phyloP scores from a whole-genome alignment of 768 basidiomycete species.

The Boletus coccyginus region DNA sequence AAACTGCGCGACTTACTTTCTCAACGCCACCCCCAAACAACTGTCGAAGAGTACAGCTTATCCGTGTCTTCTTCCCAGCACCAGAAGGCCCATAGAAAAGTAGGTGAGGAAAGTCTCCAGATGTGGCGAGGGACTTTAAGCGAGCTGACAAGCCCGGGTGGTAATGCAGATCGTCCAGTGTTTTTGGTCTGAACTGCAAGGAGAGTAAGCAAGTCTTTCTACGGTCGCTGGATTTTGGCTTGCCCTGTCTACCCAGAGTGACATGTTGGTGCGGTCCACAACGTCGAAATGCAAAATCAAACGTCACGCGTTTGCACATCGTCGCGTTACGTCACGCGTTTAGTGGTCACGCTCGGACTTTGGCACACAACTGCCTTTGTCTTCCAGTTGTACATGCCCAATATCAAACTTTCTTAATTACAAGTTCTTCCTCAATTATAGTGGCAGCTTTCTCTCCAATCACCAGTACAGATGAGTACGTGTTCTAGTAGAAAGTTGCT shows the following conservation, averaged over 20 bases:
- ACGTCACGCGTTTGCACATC: slow-evolving; percentile 1
- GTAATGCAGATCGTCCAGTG: slow-evolving; percentile 85
- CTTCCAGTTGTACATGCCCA: not conserved
- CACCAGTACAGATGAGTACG: slow-evolving; percentile 22
- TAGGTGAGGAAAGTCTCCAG: slow-evolving; percentile 96
- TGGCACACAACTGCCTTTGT: not conserved
- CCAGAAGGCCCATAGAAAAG: slow-evolving; percentile 97
- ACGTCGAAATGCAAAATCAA: not conserved
- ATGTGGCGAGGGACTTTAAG: slow-evolving; percentile 75
- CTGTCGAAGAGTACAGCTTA: slow-evolving; percentile 83
- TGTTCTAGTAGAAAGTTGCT: slow-evolving; percentile 12
- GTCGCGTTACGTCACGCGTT: slow-evolving; percentile 35
- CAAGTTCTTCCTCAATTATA: slow-evolving; percentile 23
- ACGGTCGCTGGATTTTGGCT: not conserved
- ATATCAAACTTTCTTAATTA: slow-evolving; percentile 13
- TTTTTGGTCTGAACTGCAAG: slow-evolving; percentile 78
- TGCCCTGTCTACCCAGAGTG: slow-evolving; percentile 64
- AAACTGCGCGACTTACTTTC: slow-evolving; percentile 55
- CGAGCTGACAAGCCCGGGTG: slow-evolving; percentile 78
- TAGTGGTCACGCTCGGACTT: slow-evolving; percentile 12
- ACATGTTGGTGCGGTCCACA: slow-evolving; percentile 38
- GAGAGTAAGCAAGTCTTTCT: slow-evolving; percentile 1
- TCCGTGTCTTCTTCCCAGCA: slow-evolving; percentile 97
- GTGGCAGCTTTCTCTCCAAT: slow-evolving; percentile 27
- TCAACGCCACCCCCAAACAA: slow-evolving; percentile 91